Conservation (phyloP, 495 filamentous ascomycete genomes). For the Aspergillus kassunensis region DNA sequence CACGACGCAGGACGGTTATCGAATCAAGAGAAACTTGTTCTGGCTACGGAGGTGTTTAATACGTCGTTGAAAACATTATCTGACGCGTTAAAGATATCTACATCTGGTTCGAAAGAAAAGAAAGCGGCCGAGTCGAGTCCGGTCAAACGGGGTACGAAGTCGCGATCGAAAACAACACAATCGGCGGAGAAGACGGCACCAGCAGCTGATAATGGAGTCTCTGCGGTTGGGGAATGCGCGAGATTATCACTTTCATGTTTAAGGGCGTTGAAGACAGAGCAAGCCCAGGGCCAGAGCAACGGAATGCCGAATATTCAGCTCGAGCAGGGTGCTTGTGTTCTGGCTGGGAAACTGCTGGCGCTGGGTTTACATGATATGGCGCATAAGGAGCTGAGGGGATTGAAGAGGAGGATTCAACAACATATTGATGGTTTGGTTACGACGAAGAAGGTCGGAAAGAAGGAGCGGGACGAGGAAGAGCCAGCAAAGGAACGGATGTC, state of each 20-base stretch:
- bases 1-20: slow-evolving; percentile 42
- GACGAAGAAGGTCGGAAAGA: slow-evolving; percentile 21
- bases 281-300: slow-evolving; percentile 44
- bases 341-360: slow-evolving; percentile 67
- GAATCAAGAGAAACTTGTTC: slow-evolving; percentile 57
- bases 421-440: slow-evolving; percentile 23
- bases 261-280: slow-evolving; percentile 51
- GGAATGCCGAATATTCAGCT: slow-evolving; percentile 64
- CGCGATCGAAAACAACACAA: slow-evolving; percentile 16
- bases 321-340: slow-evolving; percentile 75
- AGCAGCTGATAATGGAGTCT: slow-evolving; percentile 29
- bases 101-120: slow-evolving; percentile 16
- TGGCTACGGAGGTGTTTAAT: slow-evolving; percentile 84
- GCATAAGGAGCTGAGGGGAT: slow-evolving; percentile 64
- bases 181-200: slow-evolving; percentile 13
- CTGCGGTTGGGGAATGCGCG: slow-evolving; percentile 66
- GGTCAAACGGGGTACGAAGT: slow-evolving; percentile 47
- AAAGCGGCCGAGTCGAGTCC: slow-evolving; percentile 49
- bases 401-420: slow-evolving; percentile 61
- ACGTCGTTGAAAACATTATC: slow-evolving; percentile 66
- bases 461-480: slow-evolving; percentile 25
- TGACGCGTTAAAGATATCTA: slow-evolving; percentile 58
- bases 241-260: slow-evolving; percentile 69
- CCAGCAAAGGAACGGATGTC: slow-evolving; percentile 47
- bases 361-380: slow-evolving; percentile 73